phyloP scores from a whole-genome alignment of 2,329 filamentous ascomycete species.

The Juglanconis juglandina region DNA sequence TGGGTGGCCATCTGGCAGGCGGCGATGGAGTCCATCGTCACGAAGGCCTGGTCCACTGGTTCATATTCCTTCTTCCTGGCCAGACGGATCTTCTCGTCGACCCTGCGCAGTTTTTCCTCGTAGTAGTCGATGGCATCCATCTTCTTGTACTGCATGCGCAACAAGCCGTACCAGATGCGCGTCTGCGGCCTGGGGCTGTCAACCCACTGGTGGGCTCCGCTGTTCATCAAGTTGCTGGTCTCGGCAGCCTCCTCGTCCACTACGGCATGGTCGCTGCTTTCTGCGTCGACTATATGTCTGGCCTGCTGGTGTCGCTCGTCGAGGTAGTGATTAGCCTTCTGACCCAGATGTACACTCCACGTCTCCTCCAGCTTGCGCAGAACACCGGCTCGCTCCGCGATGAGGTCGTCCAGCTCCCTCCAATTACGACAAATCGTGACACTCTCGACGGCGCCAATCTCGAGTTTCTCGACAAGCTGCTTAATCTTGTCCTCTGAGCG shows the following conservation, averaged over 20 bases:
- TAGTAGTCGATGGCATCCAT: slow-evolving; percentile 95
- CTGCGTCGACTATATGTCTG: slow-evolving; percentile 5
- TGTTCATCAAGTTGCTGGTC: slow-evolving; percentile 25
- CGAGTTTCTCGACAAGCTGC: slow-evolving; percentile 78
- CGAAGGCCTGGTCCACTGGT: slow-evolving; percentile 82
- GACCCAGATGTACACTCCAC: slow-evolving; percentile 74
- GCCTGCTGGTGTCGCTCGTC: slow-evolving; percentile 26
- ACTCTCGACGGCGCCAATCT: slow-evolving; percentile 84
- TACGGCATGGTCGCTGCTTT: slow-evolving; percentile 30
- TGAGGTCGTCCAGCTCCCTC: slow-evolving; percentile 72
- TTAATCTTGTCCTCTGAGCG: slow-evolving; percentile 81
- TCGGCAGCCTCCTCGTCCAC: slow-evolving; percentile 39
- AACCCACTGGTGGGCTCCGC: slow-evolving; percentile 36
- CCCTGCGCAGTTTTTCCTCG: slow-evolving; percentile 73
- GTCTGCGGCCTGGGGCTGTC: slow-evolving; percentile 61
- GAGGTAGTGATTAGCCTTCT: slow-evolving; percentile 33
- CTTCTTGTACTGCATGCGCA: slow-evolving; percentile 67
- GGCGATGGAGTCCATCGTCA: slow-evolving; percentile 95
- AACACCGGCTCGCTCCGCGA: slow-evolving; percentile 62
- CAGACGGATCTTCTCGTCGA: slow-evolving; percentile 70
- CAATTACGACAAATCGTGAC: slow-evolving; percentile 86
- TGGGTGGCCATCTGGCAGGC: slow-evolving; percentile 94
- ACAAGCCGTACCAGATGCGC: slow-evolving; percentile 73
- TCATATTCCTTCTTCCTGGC: slow-evolving; percentile 73
- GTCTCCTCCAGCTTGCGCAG: slow-evolving; percentile 76